Evolutionary conservation across 768 basidiomycete genomes (phyloP), one percentile per base, ranked within the genome.

Genomic region (Agrocybe pediades): DNA sequence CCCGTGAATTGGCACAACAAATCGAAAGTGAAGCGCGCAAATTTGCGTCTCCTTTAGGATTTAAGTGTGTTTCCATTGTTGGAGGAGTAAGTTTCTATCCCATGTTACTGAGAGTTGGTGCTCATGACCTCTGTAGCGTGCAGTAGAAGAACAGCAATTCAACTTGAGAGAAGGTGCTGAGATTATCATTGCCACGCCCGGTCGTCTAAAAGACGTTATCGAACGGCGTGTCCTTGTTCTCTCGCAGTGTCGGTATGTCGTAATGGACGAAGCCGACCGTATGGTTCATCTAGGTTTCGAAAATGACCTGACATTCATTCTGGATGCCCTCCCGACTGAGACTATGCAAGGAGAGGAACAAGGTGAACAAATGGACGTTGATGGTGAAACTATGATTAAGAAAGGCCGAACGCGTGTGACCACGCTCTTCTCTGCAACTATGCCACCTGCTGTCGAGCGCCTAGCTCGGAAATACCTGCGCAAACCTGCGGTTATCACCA

Each of bases 231-330:
- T 98, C 42, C 80, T 99, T 40, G 97, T 99, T 17, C 81, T 99
- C 41, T 90, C 91, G 6, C 97, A 99, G 70, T 98, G 97, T 70
- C 92, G 93, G 2, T 98, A 99, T 66, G 88, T 99, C 54, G 96
- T 99, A 60, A 97, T 99, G 97, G 97, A 99, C 69, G 97, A 99
- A 78, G 97, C 97, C 15, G 97, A 99, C 70, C 85, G 97, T 47
- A 98, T 99, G 97, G 95, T 99, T 56, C 87, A 95, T 65, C 85
- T 98, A 25, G 97, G 97, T 15, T 99, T 99, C 68, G 97, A 99
- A 70, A 84, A 82, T 15, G 95, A 97, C 68, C 74, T 99, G 42
- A 93, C 90, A 21, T 97, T 92, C 69, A 98, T 99, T 63, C 74
- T 99, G 56, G 96, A 98, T 71, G 83, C 92, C 53, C 80, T 98